Base-by-base conservation (phyloP, 257 asterid species). In the Eustoma russellianum region DNA sequence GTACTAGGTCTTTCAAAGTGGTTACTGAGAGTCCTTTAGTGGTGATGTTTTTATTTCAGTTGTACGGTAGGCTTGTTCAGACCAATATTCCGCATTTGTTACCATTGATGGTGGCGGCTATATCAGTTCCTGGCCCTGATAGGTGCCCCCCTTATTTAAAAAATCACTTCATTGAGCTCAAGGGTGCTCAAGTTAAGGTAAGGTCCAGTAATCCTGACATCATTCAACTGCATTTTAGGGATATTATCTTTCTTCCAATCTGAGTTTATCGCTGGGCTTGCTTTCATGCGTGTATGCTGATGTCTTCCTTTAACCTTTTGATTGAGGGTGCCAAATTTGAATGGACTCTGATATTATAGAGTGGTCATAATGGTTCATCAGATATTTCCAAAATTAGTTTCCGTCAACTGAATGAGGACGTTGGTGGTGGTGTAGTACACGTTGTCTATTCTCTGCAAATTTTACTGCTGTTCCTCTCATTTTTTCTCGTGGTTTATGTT, bases 161-260 rank as follows among this genome's bases (percentile, higher is more conserved):
- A 81, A 70, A 79, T 57, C 97, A 92, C 80, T 92, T 88, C 66
- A 73, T 81, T 46, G 99, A 92, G 78, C 88, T 92, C 56, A 88
- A 88, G 70, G 96, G 99, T 2, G 93, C 95, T 30, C 99, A 92
- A 65, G 99, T 92, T 61, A 92, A 92, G 99, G 99, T 92, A 77
- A 15, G 55, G 17, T 46, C 33, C 56, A 43, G 49, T 56, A 24
- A 52, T 34, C 46, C 35, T 19, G 33, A 28, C 28, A 19, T 19
- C 51, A 50, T 41, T 41, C 34, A 13, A 17, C 52, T 62, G 38
- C 16, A 45, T 48, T 54, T 30, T 33, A 24, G 46, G 3, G 10
- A 9, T 9, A 17, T 60, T 11, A 38, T 38, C 12, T 38, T 38
- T 6, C 7, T 16, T 50, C 16, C 43, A 44, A 10, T 55, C 30